Conservation (phyloP, 345 rosid species). For the Brassica incana region DNA sequence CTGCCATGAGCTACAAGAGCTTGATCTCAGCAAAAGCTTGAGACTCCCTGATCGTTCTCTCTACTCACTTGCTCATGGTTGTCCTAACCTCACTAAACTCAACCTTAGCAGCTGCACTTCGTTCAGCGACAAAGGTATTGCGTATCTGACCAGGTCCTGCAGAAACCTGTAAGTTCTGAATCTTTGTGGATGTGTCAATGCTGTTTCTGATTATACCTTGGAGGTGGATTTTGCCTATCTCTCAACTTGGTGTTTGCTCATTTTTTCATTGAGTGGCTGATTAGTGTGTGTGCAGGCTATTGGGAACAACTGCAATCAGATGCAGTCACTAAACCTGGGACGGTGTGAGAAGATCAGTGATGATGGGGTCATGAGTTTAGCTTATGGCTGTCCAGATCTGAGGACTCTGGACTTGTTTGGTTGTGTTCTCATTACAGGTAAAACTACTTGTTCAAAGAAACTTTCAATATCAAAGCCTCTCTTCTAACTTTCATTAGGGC, state of each 20-base stretch:
- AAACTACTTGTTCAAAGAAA: background rate
- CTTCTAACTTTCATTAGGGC: conserved; percentile 51
- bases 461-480: background rate
- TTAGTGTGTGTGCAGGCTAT: conserved; percentile 59
- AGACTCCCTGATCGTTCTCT: conserved; percentile 73
- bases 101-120: conserved; percentile 90
- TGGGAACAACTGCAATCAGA: conserved; percentile 68
- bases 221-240: conserved; percentile 47
- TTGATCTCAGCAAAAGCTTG: conserved; percentile 97
- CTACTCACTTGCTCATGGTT: conserved; percentile 75
- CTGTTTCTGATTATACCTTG: conserved; percentile 79
- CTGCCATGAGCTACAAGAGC: conserved; percentile 81
- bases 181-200: conserved; percentile 87
- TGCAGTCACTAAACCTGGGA: conserved; percentile 82
- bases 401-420: conserved; percentile 78
- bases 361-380: conserved; percentile 79
- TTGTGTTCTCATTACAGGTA: conserved; percentile 85
- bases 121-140: conserved; percentile 69
- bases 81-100: conserved; percentile 76
- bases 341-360: conserved; percentile 95
- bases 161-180: conserved; percentile 63
- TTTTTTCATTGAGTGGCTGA: background rate
- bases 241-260: background rate
- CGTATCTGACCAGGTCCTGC: conserved; percentile 58
- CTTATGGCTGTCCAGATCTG: conserved; percentile 88